A percentile compares a stretch with the other conserved stretches of the same genome.
phyloP scores from a whole-genome alignment of 768 basidiomycete genomes.

The Boletus rubescentipes region DNA sequence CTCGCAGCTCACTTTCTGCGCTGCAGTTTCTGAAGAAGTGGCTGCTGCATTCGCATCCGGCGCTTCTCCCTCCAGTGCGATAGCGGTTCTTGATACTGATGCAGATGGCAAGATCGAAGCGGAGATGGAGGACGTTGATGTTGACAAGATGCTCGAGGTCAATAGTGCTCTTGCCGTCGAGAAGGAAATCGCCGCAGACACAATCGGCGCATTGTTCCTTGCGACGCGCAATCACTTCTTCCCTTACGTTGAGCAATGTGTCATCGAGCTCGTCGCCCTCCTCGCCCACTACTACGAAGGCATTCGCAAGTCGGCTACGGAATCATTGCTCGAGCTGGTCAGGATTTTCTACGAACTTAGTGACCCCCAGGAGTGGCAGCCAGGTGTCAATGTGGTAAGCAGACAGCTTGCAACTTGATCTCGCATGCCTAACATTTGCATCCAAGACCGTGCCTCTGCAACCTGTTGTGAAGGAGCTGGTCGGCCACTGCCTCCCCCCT shows the following conservation, averaged over 20 bases:
- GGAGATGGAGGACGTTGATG: constrained; percentile 75
- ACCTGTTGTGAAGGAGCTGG: constrained; percentile 72
- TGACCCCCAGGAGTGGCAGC: constrained; percentile 77
- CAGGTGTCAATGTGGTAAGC: constrained; percentile 67
- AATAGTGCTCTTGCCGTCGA: constrained; percentile 97
- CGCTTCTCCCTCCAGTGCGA: constrained; percentile 68
- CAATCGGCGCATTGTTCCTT: constrained; percentile 87
- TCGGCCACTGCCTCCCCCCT: constrained; percentile 67
- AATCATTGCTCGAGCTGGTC: constrained; percentile 85
- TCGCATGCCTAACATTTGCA: constrained; percentile 7
- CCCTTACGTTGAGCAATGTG: constrained; percentile 82
- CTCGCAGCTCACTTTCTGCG: constrained; percentile 3
- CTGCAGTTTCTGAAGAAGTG: constrained; percentile 49
- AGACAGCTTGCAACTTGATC: neutral
- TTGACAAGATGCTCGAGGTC: constrained; percentile 87
- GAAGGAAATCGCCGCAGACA: constrained; percentile 98
- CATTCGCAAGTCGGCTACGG: constrained; percentile 89
- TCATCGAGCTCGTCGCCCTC: constrained; percentile 74
- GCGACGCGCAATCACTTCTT: constrained; percentile 83
- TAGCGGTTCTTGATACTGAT: constrained; percentile 56
- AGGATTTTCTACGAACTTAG: constrained; percentile 90
- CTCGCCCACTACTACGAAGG: constrained; percentile 96
- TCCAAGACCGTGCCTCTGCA: constrained; percentile 51
- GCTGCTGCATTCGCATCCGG: constrained; percentile 71
- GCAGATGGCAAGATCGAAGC: constrained; percentile 54